Evolutionary conservation across 1,284 basidiomycete genomes (phyloP).

Genomic region (Coriolopsis trogii): DNA sequence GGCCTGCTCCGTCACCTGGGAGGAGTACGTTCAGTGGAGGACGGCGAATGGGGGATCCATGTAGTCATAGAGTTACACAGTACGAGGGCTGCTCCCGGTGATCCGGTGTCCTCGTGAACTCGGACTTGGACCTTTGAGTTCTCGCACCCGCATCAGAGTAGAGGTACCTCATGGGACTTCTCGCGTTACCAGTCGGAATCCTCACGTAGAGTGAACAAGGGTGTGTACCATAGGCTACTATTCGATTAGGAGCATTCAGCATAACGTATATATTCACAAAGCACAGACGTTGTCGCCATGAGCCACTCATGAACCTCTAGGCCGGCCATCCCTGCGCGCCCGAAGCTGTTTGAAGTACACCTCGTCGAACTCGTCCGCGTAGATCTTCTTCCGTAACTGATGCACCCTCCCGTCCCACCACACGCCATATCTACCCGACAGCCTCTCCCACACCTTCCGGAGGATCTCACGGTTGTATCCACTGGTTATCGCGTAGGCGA

Average conservation of each 20-base stretch:
- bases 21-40: slow-evolving; percentile 80
- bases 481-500: slow-evolving; percentile 62
- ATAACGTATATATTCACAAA: slow-evolving; percentile 8
- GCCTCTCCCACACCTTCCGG: slow-evolving; percentile 53
- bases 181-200: too few relatives aligned
- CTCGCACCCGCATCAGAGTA: neutral
- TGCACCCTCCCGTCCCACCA: slow-evolving; percentile 54
- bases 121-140: too few relatives aligned
- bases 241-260: slow-evolving; percentile 5
- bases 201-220: slow-evolving; percentile 4
- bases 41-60: slow-evolving; percentile 44
- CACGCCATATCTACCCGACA: slow-evolving; percentile 55
- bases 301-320: neutral
- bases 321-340: neutral
- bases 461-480: slow-evolving; percentile 49
- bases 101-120: too few relatives aligned
- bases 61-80: slow-evolving; percentile 32
- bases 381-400: slow-evolving; percentile 29
- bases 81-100: too few relatives aligned
- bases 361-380: slow-evolving; percentile 18
- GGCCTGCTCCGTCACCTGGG: slow-evolving; percentile 72
- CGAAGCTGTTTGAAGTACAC: slow-evolving; percentile 16
- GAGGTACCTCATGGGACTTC: too few relatives aligned
- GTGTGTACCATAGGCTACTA: slow-evolving; percentile 9
- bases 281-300: too few relatives aligned